Evolutionary conservation across 495 filamentous ascomycete species (phyloP).

Genomic region (Penicillium antarcticum): DNA sequence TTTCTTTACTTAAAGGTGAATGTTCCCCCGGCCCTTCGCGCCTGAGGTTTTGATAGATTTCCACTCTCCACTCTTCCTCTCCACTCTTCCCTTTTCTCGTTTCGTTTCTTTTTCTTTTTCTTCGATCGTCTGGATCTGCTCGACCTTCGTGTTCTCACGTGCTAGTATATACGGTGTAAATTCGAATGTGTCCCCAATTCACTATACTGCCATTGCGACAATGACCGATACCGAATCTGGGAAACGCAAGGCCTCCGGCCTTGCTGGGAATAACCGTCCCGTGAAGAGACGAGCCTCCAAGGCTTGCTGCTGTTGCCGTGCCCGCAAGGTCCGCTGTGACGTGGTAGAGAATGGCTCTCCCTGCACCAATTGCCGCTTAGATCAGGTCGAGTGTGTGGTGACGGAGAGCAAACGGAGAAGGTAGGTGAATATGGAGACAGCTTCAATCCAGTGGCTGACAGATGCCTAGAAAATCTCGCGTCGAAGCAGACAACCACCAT

Average conservation of each 20-base stretch:
- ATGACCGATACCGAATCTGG: slow-evolving; percentile 36
- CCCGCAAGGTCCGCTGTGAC: slow-evolving; percentile 91
- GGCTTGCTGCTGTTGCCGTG: slow-evolving; percentile 81
- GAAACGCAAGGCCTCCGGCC: slow-evolving; percentile 44
- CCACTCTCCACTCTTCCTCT: slow-evolving; percentile 16
- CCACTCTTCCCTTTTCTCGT: slow-evolving; percentile 20
- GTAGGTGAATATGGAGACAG: slow-evolving; percentile 24
- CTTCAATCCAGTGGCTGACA: slow-evolving; percentile 12
- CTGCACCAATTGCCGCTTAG: slow-evolving; percentile 85
- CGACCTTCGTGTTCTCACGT: neutral
- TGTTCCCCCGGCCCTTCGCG: slow-evolving; percentile 15
- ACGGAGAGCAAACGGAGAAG: slow-evolving; percentile 90
- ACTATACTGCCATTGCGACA: slow-evolving; percentile 20
- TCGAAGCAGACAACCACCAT: slow-evolving; percentile 32
- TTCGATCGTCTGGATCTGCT: slow-evolving; percentile 1
- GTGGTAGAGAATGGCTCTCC: slow-evolving; percentile 83
- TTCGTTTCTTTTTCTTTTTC: neutral
- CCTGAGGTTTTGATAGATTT: slow-evolving; percentile 8
- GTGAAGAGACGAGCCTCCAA: slow-evolving; percentile 83
- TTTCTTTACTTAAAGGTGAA: slow-evolving; percentile 20
- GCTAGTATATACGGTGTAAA: neutral
- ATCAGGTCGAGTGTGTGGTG: slow-evolving; percentile 84
- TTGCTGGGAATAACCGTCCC: slow-evolving; percentile 44
- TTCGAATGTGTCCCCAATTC: slow-evolving; percentile 19
- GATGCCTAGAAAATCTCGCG: slow-evolving; percentile 41